Evolutionary conservation across 2,329 filamentous ascomycete species (phyloP), one percentile per base, ranked within the genome.

Genomic region (Calonectria pseudoturangicola): DNA sequence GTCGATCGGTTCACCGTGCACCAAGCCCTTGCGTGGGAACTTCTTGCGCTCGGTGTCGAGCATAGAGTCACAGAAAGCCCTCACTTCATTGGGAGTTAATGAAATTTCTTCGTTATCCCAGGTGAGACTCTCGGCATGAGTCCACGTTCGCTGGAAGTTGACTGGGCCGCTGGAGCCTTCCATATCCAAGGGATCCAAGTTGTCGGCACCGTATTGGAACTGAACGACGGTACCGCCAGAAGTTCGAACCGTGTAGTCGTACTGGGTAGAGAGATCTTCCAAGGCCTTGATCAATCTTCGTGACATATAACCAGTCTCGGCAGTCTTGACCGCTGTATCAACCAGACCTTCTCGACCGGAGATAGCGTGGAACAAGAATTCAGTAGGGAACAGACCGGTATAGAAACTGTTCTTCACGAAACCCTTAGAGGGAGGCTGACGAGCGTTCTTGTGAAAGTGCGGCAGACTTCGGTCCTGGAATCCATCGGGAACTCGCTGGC

Each of bases 341-440:
- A 99, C 96, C 77, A 99, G 87, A 91, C 97, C 97, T 91, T 98
- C 97, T 92, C 97, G 94, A 79, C 97, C 97, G 80, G 95, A 98
- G 86, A 98, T 98, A 77, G 97, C 97, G 90, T 99, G 97, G 86
- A 99, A 98, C 70, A 98, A 90, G 84, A 99, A 98, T 80, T 99
- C 97, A 0, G 94, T 95, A 2, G 97, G 96, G 1, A 93, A 90
- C 0, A 99, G 88, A 1, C 97, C 97, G 0, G 94, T 94, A 84
- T 98, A 99, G 89, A 99, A 99, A 86, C 95, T 98, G 86, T 98
- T 98, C 74, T 93, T 92, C 62, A 99, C 96, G 86, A 99, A 99
- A 76, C 97, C 97, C 83, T 98, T 99, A 0, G 96, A 95, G 0
- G 95, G 93, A n/a, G 97, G 95, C 79, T 98, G 94, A 58, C 95